Base-by-base conservation (phyloP, 306 rosid species). In the Neltuma alba region DNA sequence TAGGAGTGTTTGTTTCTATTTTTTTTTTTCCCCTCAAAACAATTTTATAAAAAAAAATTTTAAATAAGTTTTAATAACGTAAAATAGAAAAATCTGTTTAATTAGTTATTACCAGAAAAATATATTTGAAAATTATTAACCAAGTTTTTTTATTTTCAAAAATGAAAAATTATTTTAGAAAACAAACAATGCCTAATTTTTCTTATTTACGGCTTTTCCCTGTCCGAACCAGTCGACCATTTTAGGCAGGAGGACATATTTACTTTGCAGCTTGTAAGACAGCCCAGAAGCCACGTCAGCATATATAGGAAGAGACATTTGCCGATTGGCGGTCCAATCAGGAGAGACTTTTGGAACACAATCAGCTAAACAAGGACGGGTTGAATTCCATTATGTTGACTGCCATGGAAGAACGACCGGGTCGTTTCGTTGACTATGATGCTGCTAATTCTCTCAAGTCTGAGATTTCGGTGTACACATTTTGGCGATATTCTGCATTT, bases 281-380 rank as follows among this genome's bases (percentile, higher is more conserved):
- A 9, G 21, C 20, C 9, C 21, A 36, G 9, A 4, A 9, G 18
- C 54, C 73, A 41, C 54, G 18, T 13, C 28, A 41, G 4, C 38
- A 60, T 9, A 11, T 41, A 9, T n/a, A n/a, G n/a, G n/a, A 0
- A 28, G 2, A 13, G 41, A 38, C 7, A 38, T 23, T 15, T 57
- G 27, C 8, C n/a, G 13, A 5, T 40, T 75, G 55, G 55, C 7
- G 60, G 60, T 42, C 79, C 79, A 34, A 50, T 58, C 64, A n/a
- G 2, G 21, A n/a, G 64, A 23, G 52, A 55, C 12, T 41, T 58
- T 25, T 18, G 58, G 44, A 75, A 18, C 28, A 41, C 31, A 1
- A 28, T 61, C 60, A 28, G 21, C 57, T 14, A 2, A 50, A 72
- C 45, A 72, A 45, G 50, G 50, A 34, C 73, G 8, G 50, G 38